Evolutionary conservation across 164 flowering plant species (phyloP).

Genomic region (Sextonia rubra): DNA sequence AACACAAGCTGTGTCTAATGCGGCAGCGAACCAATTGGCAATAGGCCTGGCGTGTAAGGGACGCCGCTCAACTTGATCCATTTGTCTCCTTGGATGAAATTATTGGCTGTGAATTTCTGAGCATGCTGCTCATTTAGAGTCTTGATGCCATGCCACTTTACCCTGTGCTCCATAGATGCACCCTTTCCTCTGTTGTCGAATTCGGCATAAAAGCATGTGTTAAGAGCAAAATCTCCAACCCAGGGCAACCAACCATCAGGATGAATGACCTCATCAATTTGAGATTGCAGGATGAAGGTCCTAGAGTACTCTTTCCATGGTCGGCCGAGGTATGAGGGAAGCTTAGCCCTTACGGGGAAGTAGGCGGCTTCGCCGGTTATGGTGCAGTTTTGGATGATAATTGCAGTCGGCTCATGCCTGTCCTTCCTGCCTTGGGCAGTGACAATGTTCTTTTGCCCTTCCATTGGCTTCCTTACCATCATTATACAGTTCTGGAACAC

Average conservation of each 20-base stretch:
- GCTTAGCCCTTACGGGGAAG: background rate
- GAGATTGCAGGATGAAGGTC: conserved; percentile 11
- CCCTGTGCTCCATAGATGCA: conserved; percentile 11
- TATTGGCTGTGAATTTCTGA: conserved; percentile 12
- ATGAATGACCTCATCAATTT: conserved; percentile 12
- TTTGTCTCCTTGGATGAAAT: conserved; percentile 11
- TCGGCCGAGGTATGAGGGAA: conserved; percentile 16
- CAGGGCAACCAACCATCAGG: background rate
- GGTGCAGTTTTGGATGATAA: conserved; percentile 39
- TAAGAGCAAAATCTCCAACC: background rate
- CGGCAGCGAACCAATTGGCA: too few species aligned
- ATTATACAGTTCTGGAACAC: conserved; percentile 45
- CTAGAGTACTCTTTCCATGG: conserved; percentile 17
- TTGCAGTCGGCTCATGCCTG: conserved; percentile 17
- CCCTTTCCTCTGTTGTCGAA: conserved; percentile 24
- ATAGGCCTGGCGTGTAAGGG: conserved; percentile 3
- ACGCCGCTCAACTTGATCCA: conserved; percentile 22
- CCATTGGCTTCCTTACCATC: conserved; percentile 27
- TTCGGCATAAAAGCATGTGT: conserved; percentile 20
- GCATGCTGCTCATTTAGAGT: conserved; percentile 10
- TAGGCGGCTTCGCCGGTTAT: conserved; percentile 30
- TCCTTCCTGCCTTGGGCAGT: conserved; percentile 35
- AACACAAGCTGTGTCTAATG: too few species aligned
- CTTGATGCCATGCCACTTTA: conserved; percentile 22
- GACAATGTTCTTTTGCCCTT: conserved; percentile 27